Evolutionary conservation across 257 asterid genomes (phyloP), one percentile per base, ranked within the genome.

Genomic region (Rehmannia glutinosa): DNA sequence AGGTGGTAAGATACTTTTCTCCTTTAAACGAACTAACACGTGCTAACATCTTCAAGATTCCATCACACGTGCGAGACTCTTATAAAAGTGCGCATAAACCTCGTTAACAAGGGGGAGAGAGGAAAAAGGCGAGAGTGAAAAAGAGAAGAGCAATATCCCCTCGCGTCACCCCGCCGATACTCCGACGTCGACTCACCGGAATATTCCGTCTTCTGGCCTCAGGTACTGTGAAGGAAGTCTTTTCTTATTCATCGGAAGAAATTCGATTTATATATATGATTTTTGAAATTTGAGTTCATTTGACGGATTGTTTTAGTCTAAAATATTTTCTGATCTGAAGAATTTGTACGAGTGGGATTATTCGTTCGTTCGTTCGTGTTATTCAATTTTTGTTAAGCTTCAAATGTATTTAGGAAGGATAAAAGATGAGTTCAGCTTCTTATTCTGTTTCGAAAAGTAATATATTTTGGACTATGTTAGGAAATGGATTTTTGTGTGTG

Each of bases 41-140:
- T 39, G 71, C 62, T 7, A 52, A 46, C 42, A 68, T 39, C 35
- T 64, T 30, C 23, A 5, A 51, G 82, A 78, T 59, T 73, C 82
- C 13, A 13, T 45, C 69, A 5, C 72, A 74, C 77, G 75, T 78
- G 72, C 66, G 69, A 17, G 15, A 4, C 54, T 54, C 69, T 12
- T 70, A 73, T 78, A 73, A 58, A 69, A 49, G 1, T 38, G 68
- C 64, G 56, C 10, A 42, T 9, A 54, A 21, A n/a, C 42, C 42
- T 25, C 43, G 10, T 20, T 2, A 8, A 3, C 35, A 5, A 33
- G 12, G 36, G 15, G 52, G 8, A 17, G 52, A 27, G 59, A 24
- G 62, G 43, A 25, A 54, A 65, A 50, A 12, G n/a, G n/a, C n/a
- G n/a, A n/a, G n/a, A n/a, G n/a, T n/a, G n/a, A 53, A 66, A 56